Evolutionary conservation across 371 early-diverging fungal genomes (phyloP).

Genomic region (Mucor velutinosus): DNA sequence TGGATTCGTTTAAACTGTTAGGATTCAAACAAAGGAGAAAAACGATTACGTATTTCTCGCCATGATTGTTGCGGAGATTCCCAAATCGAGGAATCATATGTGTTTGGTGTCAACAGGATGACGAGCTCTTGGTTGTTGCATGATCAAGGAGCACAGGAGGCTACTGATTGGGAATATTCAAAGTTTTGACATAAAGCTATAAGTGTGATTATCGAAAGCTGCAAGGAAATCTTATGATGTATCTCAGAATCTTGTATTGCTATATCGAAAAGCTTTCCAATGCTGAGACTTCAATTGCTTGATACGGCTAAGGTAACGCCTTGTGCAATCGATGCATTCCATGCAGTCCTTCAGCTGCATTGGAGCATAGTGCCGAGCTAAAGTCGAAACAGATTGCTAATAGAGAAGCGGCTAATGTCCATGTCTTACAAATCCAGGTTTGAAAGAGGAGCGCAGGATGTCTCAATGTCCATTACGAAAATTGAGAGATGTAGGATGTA

Average conservation of each 20-base stretch:
- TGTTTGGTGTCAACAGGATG: not conserved
- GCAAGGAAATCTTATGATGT: no score
- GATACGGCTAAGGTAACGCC: not conserved
- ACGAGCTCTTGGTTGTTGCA: not conserved
- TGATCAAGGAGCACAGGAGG: not conserved
- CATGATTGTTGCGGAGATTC: not conserved
- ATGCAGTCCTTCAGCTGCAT: not conserved
- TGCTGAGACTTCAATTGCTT: not conserved
- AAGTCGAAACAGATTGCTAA: not conserved
- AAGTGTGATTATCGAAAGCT: not conserved
- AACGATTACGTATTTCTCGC: constrained; percentile 4
- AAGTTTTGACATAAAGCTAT: not conserved
- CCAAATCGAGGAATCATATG: not conserved
- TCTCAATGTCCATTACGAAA: not conserved
- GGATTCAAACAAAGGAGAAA: constrained; percentile 2
- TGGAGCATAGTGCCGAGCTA: not conserved
- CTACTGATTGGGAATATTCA: not conserved
- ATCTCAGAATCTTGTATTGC: not conserved
- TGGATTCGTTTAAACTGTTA: constrained; percentile 15
- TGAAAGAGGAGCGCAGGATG: not conserved
- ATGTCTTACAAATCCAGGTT: not conserved
- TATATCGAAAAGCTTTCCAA: not conserved
- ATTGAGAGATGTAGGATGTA: not conserved
- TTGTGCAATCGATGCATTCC: not conserved
- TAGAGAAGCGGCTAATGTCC: not conserved